These are phyloP conservation scores for Elsinoe fawcettii DNA, from an alignment of 2,329 filamentous ascomycete genomes.

Conservation along the genomic window DNA sequence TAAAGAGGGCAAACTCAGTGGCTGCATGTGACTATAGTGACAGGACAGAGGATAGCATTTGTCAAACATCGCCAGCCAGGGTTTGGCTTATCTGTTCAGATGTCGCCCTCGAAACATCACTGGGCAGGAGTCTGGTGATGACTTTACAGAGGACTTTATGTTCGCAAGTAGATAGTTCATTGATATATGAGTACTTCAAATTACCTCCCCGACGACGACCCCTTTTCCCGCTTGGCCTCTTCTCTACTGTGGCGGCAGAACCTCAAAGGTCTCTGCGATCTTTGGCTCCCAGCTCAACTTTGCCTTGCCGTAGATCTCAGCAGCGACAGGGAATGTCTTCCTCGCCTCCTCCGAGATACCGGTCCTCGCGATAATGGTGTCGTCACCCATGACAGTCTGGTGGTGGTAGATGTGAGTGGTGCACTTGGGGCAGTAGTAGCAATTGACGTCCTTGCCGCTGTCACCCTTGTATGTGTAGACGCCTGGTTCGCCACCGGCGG, in stretches of 20 bases:
- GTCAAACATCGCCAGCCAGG: too few species aligned
- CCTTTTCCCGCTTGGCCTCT: not conserved
- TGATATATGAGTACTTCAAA: not conserved
- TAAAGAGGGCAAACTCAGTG: too few species aligned
- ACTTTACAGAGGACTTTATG: too few species aligned
- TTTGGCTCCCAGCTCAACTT: conserved; percentile 41
- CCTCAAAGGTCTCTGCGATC: conserved; percentile 42
- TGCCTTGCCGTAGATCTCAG: conserved; percentile 50
- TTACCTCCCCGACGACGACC: too few species aligned
- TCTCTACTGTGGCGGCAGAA: conserved; percentile 28
- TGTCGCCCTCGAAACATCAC: too few species aligned
- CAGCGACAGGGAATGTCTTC: conserved; percentile 42
- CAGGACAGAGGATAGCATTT: too few species aligned
- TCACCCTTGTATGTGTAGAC: conserved; percentile 3
- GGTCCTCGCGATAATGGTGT: conserved; percentile 48
- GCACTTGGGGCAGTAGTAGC: conserved; percentile 53
- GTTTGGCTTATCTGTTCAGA: too few species aligned
- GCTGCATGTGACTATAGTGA: too few species aligned
- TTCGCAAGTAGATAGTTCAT: too few species aligned
- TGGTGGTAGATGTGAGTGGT: conserved; percentile 50
- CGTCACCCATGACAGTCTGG: conserved; percentile 43
- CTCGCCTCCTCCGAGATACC: conserved; percentile 39
- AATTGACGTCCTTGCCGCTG: conserved; percentile 46
- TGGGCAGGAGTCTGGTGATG: too few species aligned
- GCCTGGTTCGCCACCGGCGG: conserved; percentile 28